These are phyloP conservation scores for Phytophthora ramorum DNA, from an alignment of 352 stramenopile genomes.

Conservation along the genomic window DNA sequence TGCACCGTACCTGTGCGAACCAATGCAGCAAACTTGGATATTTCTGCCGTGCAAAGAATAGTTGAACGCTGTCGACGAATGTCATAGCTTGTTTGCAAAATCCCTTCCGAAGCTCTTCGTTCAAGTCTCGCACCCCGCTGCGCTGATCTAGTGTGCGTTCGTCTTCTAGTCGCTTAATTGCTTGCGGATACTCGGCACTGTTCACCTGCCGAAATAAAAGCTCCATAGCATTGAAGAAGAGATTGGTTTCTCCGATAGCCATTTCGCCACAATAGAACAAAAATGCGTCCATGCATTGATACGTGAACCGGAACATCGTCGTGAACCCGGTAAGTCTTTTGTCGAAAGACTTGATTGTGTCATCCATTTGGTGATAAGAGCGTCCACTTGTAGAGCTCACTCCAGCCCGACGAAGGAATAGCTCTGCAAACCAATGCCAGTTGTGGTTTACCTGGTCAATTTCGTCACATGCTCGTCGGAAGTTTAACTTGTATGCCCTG, in stretches of 20 bases:
- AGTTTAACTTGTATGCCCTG: slow-evolving; percentile 80
- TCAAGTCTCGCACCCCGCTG: slow-evolving; percentile 21
- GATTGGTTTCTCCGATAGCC: slow-evolving; percentile 78
- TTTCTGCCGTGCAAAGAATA: slow-evolving; percentile 86
- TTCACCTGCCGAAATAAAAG: slow-evolving; percentile 79
- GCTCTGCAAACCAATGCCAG: slow-evolving; percentile 60
- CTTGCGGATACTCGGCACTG: slow-evolving; percentile 67
- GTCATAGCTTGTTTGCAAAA: slow-evolving; percentile 52
- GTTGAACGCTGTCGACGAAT: slow-evolving; percentile 77
- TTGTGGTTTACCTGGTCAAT: slow-evolving; percentile 59
- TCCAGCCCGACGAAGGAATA: slow-evolving; percentile 53
- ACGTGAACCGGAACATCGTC: slow-evolving; percentile 85
- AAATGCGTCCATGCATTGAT: slow-evolving; percentile 80
- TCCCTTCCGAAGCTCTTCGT: slow-evolving; percentile 34
- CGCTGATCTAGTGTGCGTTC: slow-evolving; percentile 11
- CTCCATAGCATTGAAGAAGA: slow-evolving; percentile 78
- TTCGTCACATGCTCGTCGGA: slow-evolving; percentile 54
- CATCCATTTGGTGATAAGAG: slow-evolving; percentile 55
- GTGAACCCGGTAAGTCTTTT: slow-evolving; percentile 37
- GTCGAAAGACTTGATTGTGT: slow-evolving; percentile 46
- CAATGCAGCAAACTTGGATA: slow-evolving; percentile 84
- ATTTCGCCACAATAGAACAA: slow-evolving; percentile 80
- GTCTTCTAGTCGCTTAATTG: slow-evolving; percentile 41
- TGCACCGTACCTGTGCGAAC: slow-evolving; percentile 75
- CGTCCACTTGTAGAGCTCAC: slow-evolving; percentile 20